Evolutionary conservation across 257 asterid genomes (phyloP).

Genomic region (Verbena officinalis): DNA sequence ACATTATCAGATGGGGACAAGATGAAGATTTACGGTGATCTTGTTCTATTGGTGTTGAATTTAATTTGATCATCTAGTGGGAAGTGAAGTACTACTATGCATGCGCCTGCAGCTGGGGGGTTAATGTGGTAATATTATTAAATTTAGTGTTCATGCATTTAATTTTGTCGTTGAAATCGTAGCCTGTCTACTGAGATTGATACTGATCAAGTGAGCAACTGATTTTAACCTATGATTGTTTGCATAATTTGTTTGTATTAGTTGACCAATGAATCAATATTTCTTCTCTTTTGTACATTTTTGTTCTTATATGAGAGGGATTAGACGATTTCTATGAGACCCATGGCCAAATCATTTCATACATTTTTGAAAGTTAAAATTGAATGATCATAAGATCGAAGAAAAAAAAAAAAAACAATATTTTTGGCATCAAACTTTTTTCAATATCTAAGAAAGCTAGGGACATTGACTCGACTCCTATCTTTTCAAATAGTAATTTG

Average conservation of each 20-base stretch:
- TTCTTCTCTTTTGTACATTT: neutral
- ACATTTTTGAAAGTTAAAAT: too few relatives aligned
- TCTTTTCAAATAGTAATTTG: neutral
- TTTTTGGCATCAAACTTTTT: too few relatives aligned
- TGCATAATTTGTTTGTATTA: conserved; percentile 22
- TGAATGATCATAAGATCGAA: too few relatives aligned
- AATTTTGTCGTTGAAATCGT: conserved; percentile 12
- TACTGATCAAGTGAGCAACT: conserved; percentile 9
- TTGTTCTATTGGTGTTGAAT: too few relatives aligned
- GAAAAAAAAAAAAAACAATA: too few relatives aligned
- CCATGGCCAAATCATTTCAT: too few relatives aligned
- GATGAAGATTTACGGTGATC: neutral
- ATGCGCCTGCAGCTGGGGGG: conserved; percentile 14
- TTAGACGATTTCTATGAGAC: too few relatives aligned
- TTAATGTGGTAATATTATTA: conserved; percentile 22
- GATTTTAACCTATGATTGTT: conserved; percentile 27
- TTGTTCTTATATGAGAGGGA: too few relatives aligned
- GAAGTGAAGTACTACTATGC: neutral
- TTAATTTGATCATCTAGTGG: too few relatives aligned
- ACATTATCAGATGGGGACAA: neutral
- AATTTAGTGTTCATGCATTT: conserved; percentile 4
- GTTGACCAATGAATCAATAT: conserved; percentile 22
- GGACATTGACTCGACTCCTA: neutral
- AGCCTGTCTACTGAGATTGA: neutral
- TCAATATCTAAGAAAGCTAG: neutral